phyloP scores from a whole-genome alignment of 805 yeast species.

The Myxozyma geophila region DNA sequence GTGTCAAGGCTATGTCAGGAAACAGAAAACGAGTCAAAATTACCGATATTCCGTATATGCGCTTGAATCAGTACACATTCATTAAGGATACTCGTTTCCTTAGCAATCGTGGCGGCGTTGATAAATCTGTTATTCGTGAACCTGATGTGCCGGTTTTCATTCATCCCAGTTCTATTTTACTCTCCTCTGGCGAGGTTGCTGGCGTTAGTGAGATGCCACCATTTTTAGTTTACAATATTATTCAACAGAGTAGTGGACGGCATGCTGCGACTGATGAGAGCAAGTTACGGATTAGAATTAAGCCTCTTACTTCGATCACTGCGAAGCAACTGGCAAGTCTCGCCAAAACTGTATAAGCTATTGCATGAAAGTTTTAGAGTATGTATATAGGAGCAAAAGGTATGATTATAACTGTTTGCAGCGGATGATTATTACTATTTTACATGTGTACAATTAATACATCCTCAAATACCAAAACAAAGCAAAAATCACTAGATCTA shows the following conservation, averaged over 20 bases:
- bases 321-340: conserved; percentile 79
- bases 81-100: conserved; percentile 57
- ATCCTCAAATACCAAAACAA: not conserved
- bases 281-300: conserved; percentile 62
- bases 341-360: conserved; percentile 12
- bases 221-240: conserved; percentile 71
- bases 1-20: conserved; percentile 49
- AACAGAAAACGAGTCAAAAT: conserved; percentile 59
- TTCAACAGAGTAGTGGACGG: conserved; percentile 59
- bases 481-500: not conserved
- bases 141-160: conserved; percentile 68
- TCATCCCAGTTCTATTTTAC: conserved; percentile 75
- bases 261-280: conserved; percentile 48
- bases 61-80: conserved; percentile 54
- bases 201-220: conserved; percentile 68
- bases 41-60: conserved; percentile 57
- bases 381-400: not conserved
- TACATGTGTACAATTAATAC: not conserved
- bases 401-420: not conserved
- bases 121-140: conserved; percentile 43
- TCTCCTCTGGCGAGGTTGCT: conserved; percentile 35
- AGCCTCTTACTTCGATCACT: conserved; percentile 72
- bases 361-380: not conserved
- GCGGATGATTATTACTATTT: not conserved
- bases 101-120: conserved; percentile 42